Base-by-base conservation (phyloP, 257 asterid genomes). In the Solanum verrucosum region DNA sequence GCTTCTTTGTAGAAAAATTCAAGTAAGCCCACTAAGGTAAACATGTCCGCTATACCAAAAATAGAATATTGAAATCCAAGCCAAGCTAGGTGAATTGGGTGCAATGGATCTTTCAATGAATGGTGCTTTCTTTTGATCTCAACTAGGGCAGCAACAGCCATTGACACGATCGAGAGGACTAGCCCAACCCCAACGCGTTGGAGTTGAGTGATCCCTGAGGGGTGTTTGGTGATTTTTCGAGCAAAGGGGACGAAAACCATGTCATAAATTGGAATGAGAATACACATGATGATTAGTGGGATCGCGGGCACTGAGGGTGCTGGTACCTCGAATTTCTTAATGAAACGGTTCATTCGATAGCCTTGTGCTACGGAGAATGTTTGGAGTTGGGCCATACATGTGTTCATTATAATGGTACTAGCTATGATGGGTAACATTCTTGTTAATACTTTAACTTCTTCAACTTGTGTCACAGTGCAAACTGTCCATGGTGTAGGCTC, bases 41-140 rank as follows among this genome's bases (percentile, higher is more conserved):
- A 96, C 98, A 96, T 95, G 81, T 96, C 98, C 0, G 98, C 99
- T 0, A 96, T 91, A 9, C 99, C 99, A 9, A 96, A 93, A 40
- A 95, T 90, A 0, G 92, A 94, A 14, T 87, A 96, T 83, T 96
- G 99, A 29, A 93, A 92, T 0, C 93, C 84, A 25, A 96, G 85
- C 99, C 99, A 96, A 56, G 89, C 91, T 2, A 96, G 93, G 20
- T 94, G 92, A 25, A 96, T 92, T 2, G 97, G 98, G 73, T 87
- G 85, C 78, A 84, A 12, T 1, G 95, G 94, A 42, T 90, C 87
- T 65, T 18, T 84, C 20, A 91, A 6, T 0, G 95, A 93, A n/a
- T 89, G 94, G n/a, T 90, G 44, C 56, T 87, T 91, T 29, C 99
- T 81, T 86, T 93, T 95, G 2, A 91, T 94, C 74, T 96, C 99